Evolutionary conservation across 2,329 filamentous ascomycete genomes (phyloP).

Genomic region (Fusarium domesticum): DNA sequence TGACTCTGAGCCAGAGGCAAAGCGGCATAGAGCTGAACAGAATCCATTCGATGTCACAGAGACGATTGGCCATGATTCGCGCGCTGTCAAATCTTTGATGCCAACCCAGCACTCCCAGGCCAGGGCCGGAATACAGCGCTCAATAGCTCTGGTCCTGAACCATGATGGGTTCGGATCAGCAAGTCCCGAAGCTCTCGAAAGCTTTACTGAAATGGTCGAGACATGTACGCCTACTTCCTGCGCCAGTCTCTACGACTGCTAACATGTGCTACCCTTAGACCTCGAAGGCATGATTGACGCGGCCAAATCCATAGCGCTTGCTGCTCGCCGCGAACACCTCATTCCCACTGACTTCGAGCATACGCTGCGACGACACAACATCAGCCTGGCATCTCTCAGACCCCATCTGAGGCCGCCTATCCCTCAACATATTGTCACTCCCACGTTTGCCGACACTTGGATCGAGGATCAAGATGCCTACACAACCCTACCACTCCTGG

Average conservation of each 20-base stretch:
- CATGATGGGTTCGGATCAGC: slow-evolving; percentile 59
- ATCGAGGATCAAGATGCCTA: slow-evolving; percentile 40
- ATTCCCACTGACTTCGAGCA: slow-evolving; percentile 57
- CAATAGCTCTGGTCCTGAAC: slow-evolving; percentile 53
- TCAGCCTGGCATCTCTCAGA: slow-evolving; percentile 50
- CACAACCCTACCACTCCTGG: slow-evolving; percentile 45
- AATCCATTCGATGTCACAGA: slow-evolving; percentile 2
- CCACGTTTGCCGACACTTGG: slow-evolving; percentile 39
- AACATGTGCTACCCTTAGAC: slow-evolving; percentile 37
- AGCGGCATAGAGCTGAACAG: slow-evolving; percentile 29
- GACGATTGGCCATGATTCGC: slow-evolving; percentile 14
- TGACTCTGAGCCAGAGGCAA: slow-evolving; percentile 27
- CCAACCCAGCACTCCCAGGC: slow-evolving; percentile 35
- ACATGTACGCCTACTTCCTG: slow-evolving; percentile 45
- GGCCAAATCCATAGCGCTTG: slow-evolving; percentile 45
- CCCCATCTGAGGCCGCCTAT: slow-evolving; percentile 57
- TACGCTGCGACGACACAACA: slow-evolving; percentile 50
- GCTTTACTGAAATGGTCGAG: slow-evolving; percentile 54
- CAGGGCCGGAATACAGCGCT: slow-evolving; percentile 46
- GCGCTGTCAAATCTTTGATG: slow-evolving; percentile 19
- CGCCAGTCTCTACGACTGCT: background rate
- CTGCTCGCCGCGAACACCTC: slow-evolving; percentile 51
- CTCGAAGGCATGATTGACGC: slow-evolving; percentile 48
- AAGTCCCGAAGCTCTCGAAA: slow-evolving; percentile 55
- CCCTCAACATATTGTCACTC: slow-evolving; percentile 36